Evolutionary conservation across 2,329 filamentous ascomycete species (phyloP).

Genomic region (Microdochium paspali): DNA sequence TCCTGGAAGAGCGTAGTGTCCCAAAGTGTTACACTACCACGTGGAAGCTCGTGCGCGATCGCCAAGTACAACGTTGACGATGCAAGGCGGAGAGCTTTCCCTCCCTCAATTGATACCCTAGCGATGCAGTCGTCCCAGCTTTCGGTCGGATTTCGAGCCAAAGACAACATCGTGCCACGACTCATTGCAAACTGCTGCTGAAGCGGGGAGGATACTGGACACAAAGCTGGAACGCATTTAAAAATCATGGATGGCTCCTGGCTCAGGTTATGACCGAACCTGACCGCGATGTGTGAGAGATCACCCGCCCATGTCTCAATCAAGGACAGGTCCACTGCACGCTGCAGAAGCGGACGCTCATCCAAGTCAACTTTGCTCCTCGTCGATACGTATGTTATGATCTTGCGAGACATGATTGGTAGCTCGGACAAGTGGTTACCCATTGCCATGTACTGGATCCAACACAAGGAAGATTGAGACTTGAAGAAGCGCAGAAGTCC

Average conservation of each 20-base stretch:
- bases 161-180: slow-evolving; percentile 5
- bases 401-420: slow-evolving; percentile 3
- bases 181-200: slow-evolving; percentile 9
- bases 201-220: slow-evolving; percentile 11
- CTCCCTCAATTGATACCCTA: slow-evolving; percentile 8
- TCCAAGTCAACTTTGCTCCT: slow-evolving; percentile 4
- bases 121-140: slow-evolving; percentile 18
- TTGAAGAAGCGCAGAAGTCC: slow-evolving; percentile 10
- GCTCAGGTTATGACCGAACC: slow-evolving; percentile 10
- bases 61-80: slow-evolving; percentile 6
- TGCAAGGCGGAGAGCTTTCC: slow-evolving; percentile 5
- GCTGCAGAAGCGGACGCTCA: slow-evolving; percentile 5
- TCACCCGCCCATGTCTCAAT: slow-evolving; percentile 13
- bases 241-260: slow-evolving; percentile 13
- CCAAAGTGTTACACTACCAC: slow-evolving; percentile 7
- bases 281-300: slow-evolving; percentile 11
- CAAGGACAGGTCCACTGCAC: slow-evolving; percentile 6
- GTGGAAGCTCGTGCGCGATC: slow-evolving; percentile 4
- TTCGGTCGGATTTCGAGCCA: slow-evolving; percentile 9
- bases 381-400: slow-evolving; percentile 3
- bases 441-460: slow-evolving; percentile 14
- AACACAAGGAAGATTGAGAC: slow-evolving; percentile 8
- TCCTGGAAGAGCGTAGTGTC: slow-evolving; percentile 9
- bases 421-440: slow-evolving; percentile 7
- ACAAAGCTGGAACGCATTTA: slow-evolving; percentile 13